Conservation (phyloP, 2,329 filamentous ascomycete genomes). For the Leptoxyphium fumago region DNA sequence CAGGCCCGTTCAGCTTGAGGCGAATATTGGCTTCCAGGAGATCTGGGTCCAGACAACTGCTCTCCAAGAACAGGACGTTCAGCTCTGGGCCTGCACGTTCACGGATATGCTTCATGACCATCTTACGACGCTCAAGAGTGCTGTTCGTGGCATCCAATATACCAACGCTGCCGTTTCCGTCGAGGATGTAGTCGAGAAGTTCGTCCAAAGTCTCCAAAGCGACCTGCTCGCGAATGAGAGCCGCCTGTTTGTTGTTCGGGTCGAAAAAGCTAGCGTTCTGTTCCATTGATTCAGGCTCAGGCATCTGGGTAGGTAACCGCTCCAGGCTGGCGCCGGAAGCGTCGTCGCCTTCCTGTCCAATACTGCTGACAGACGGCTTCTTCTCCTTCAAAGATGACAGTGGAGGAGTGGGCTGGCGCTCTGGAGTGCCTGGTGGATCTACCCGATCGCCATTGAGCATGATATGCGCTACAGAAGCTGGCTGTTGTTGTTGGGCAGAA, state of each 20-base stretch:
- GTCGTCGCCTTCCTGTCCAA: not conserved
- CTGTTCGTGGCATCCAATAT: conserved; percentile 97
- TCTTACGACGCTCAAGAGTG: conserved; percentile 69
- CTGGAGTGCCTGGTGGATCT: conserved; percentile 20
- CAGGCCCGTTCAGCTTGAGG: conserved; percentile 84
- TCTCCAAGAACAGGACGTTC: conserved; percentile 90
- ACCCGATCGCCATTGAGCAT: conserved; percentile 41
- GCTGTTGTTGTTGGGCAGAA: conserved; percentile 4
- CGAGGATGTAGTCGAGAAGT: conserved; percentile 73
- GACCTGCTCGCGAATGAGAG: conserved; percentile 76
- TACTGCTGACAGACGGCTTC: not conserved
- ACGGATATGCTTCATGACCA: conserved; percentile 62
- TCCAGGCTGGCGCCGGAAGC: not conserved
- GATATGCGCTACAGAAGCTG: conserved; percentile 36
- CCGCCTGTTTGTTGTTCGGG: conserved; percentile 67
- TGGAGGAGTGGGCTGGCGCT: not conserved
- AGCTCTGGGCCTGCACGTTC: conserved; percentile 68
- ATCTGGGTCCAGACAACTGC: conserved; percentile 71
- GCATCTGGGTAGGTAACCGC: not conserved
- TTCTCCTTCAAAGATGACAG: conserved; percentile 7
- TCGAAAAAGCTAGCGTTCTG: conserved; percentile 93
- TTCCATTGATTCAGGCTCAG: conserved; percentile 47
- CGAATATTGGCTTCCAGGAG: conserved; percentile 94
- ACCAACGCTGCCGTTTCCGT: conserved; percentile 71
- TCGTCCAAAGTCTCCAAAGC: conserved; percentile 88